Evolutionary conservation across 805 yeast genomes (phyloP).

Genomic region (Priceomyces carsonii): DNA sequence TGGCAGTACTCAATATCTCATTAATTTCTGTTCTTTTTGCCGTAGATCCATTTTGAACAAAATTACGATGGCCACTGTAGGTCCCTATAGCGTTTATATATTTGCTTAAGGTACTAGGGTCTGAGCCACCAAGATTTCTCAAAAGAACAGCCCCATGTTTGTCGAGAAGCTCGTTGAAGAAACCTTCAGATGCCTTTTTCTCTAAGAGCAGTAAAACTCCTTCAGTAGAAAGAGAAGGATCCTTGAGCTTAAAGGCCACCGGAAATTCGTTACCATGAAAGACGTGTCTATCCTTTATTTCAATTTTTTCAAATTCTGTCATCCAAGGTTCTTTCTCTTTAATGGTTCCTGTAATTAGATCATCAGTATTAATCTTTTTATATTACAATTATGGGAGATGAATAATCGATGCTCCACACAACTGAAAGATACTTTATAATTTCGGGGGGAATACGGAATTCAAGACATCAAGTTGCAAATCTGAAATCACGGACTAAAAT

Average conservation of each 20-base stretch:
- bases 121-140: slow-evolving; percentile 19
- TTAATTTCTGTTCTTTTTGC: slow-evolving; percentile 23
- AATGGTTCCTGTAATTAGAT: too few relatives aligned
- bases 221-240: neutral
- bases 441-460: too few relatives aligned
- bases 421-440: too few relatives aligned
- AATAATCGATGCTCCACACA: too few relatives aligned
- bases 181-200: slow-evolving; percentile 17
- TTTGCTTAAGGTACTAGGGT: slow-evolving; percentile 18
- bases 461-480: too few relatives aligned
- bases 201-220: slow-evolving; percentile 3
- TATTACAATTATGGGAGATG: too few relatives aligned
- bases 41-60: slow-evolving; percentile 28
- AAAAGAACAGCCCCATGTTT: slow-evolving; percentile 31
- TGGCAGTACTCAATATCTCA: slow-evolving; percentile 27
- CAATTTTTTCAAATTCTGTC: neutral
- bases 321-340: too few relatives aligned
- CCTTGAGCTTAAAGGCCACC: slow-evolving; percentile 4
- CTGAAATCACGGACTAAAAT: too few relatives aligned
- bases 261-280: slow-evolving; percentile 2
- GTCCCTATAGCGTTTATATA: slow-evolving; percentile 14
- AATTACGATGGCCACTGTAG: slow-evolving; percentile 17
- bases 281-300: neutral
- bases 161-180: slow-evolving; percentile 19
- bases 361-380: too few relatives aligned